Percentiles rank a stretch among this genome's conserved stretches.
Evolutionary conservation across 2,329 filamentous ascomycete genomes (phyloP).

Genomic region (Penicillium paneum): DNA sequence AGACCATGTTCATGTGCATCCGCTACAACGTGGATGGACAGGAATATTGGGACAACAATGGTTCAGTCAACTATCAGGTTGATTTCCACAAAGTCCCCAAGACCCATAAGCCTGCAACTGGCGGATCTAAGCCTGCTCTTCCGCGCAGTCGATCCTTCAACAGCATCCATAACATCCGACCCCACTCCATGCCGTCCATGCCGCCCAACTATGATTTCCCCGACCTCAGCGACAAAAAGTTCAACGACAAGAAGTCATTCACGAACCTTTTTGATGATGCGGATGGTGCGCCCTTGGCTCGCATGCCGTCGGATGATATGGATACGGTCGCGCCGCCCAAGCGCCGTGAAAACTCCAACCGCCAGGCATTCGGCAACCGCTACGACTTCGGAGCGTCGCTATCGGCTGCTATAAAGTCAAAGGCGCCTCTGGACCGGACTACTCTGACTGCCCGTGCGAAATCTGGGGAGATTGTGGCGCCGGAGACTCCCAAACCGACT

Average conservation of each 20-base stretch:
- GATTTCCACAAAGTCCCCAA: constrained; percentile 82
- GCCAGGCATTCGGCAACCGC: constrained; percentile 80
- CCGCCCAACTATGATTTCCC: constrained; percentile 69
- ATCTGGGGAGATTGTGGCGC: constrained; percentile 43
- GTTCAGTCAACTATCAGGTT: constrained; percentile 81
- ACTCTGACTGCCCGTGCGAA: constrained; percentile 55
- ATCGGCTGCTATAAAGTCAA: constrained; percentile 69
- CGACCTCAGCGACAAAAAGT: constrained; percentile 54
- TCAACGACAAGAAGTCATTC: constrained; percentile 54
- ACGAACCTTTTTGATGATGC: constrained; percentile 61
- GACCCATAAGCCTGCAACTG: constrained; percentile 50
- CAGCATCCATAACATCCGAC: constrained; percentile 49
- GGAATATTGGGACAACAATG: constrained; percentile 96
- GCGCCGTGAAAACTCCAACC: constrained; percentile 49
- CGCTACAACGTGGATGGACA: constrained; percentile 79
- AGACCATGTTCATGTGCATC: constrained; percentile 89
- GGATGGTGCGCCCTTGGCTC: constrained; percentile 65
- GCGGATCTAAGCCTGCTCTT: constrained; percentile 54
- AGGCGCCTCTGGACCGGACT: constrained; percentile 61
- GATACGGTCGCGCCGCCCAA: constrained; percentile 56
- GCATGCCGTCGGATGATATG: constrained; percentile 68
- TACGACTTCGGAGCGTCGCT: constrained; percentile 97
- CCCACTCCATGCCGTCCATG: constrained; percentile 52
- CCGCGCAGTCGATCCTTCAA: constrained; percentile 65
- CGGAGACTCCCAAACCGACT: constrained; percentile 6